Evolutionary conservation across 352 stramenopile species (phyloP), one percentile per base, ranked within the genome.

Genomic region (Pythium scleroteichum): DNA sequence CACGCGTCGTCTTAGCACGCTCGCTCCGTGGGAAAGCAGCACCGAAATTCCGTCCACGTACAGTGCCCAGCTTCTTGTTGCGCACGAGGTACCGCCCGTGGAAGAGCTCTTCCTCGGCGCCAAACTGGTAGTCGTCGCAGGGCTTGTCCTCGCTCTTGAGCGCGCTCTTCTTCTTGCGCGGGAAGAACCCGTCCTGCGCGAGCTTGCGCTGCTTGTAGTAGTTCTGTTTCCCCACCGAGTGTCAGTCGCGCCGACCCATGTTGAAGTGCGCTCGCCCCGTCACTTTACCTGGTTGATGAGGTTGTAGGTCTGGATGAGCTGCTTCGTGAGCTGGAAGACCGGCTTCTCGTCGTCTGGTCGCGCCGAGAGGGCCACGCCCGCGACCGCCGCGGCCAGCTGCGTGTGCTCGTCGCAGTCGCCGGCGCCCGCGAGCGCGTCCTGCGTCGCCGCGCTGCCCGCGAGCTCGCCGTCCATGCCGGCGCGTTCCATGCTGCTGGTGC

Each of bases 221-320:
- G 59, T 90, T 92, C 86, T 95, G 29, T n/a, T n/a, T n/a, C n/a
- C 29, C 5, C 29, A 10, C 29, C 29, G 13, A 57, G 13, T 68
- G 51, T 44, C 38, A 51, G 13, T 55, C 29, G 16, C 2, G 12
- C 3, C 20, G 32, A 13, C 7, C 20, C 56, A 68, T 23, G 48
- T 59, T 55, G 51, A 57, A 65, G 48, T 33, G 14, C n/a, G n/a
- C n/a, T n/a, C 48, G 38, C 4, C 39, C 19, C 42, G 20, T 52
- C 42, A 33, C 72, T 71, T 69, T 70, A 92, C 85, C 63, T 72
- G 52, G 75, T 99, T 99, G 73, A 99, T 99, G 47, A 85, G 64
- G 71, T 98, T 99, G 75, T 99, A 98, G 16, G 97, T 99, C 66
- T 96, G 80, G 74, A 99, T 97, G 40, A 99, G 85, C 20, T 85